phyloP scores from a whole-genome alignment of 1,284 basidiomycete genomes.

The Cutaneotrichosporon cyanovorans region DNA sequence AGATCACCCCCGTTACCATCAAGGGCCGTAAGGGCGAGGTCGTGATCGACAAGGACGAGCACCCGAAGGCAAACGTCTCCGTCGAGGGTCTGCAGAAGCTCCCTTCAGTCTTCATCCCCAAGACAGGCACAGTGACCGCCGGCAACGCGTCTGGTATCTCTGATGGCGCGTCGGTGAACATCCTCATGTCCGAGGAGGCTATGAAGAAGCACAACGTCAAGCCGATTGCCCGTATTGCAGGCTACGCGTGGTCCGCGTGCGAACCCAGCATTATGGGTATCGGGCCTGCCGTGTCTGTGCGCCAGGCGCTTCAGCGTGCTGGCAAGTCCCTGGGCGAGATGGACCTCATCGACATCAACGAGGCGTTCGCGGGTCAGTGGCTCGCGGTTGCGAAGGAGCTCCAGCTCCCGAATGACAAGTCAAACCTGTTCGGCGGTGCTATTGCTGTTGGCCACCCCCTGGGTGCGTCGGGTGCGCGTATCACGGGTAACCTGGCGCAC shows the following conservation, averaged over 20 bases:
- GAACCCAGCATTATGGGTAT: constrained; percentile 55
- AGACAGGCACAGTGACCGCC: constrained; percentile 51
- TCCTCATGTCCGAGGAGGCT: constrained; percentile 50
- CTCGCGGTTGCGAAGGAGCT: constrained; percentile 52
- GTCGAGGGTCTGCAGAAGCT: constrained; percentile 48
- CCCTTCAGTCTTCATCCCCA: constrained; percentile 50
- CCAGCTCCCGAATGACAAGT: constrained; percentile 50
- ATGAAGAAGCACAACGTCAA: constrained; percentile 47
- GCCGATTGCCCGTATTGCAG: constrained; percentile 50
- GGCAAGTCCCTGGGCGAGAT: constrained; percentile 48
- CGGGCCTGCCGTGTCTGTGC: constrained; percentile 48
- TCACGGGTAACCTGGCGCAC: constrained; percentile 51
- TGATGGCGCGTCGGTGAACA: constrained; percentile 53
- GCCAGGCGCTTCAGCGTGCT: constrained; percentile 28
- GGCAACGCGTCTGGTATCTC: constrained; percentile 53
- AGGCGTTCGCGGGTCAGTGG: constrained; percentile 55
- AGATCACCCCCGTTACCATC: constrained; percentile 87
- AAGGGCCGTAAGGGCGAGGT: constrained; percentile 58
- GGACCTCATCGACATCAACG: constrained; percentile 54
- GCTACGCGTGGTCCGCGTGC: constrained; percentile 51
- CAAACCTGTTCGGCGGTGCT: constrained; percentile 51
- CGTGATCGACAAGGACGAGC: constrained; percentile 48
- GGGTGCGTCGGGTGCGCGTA: constrained; percentile 51
- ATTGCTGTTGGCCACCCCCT: constrained; percentile 53
- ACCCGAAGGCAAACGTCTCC: constrained; percentile 49